These are phyloP conservation scores for Suhomyces yuchorum DNA, from an alignment of 1,139 yeast species.

Conservation along the genomic window DNA sequence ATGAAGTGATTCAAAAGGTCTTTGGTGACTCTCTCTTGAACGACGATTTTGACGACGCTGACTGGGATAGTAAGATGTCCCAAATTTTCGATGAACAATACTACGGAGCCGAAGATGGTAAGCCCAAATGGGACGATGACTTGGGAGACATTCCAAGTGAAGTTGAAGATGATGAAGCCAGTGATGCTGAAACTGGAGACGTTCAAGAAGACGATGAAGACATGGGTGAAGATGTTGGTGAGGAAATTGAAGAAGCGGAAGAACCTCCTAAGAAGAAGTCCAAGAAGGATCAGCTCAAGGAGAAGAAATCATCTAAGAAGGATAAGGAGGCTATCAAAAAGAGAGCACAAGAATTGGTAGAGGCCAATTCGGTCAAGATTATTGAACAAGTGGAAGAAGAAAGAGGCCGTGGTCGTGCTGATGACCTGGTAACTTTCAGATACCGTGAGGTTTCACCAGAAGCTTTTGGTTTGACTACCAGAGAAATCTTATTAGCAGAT, in stretches of 20 bases:
- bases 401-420: constrained; percentile 52
- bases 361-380: constrained; percentile 40
- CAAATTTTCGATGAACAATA: constrained; percentile 83
- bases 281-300: constrained; percentile 53
- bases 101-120: constrained; percentile 56
- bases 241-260: constrained; percentile 29
- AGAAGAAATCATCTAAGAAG: constrained; percentile 63
- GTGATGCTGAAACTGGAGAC: constrained; percentile 18
- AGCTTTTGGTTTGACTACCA: constrained; percentile 77
- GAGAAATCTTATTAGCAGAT: constrained; percentile 89
- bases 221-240: constrained; percentile 42
- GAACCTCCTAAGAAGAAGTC: constrained; percentile 41
- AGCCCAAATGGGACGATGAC: constrained; percentile 41
- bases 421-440: constrained; percentile 60
- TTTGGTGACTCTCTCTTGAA: constrained; percentile 76
- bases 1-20: constrained; percentile 61
- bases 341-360: constrained; percentile 72
- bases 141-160: constrained; percentile 30
- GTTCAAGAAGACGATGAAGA: constrained; percentile 21
- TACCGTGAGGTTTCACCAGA: constrained; percentile 97
- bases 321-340: constrained; percentile 62
- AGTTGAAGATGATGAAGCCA: constrained; percentile 26
- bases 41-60: constrained; percentile 87
- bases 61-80: constrained; percentile 89
- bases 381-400: constrained; percentile 70